phyloP scores from a whole-genome alignment of 2,329 filamentous ascomycete genomes.

The Sordariomycetes sp. region DNA sequence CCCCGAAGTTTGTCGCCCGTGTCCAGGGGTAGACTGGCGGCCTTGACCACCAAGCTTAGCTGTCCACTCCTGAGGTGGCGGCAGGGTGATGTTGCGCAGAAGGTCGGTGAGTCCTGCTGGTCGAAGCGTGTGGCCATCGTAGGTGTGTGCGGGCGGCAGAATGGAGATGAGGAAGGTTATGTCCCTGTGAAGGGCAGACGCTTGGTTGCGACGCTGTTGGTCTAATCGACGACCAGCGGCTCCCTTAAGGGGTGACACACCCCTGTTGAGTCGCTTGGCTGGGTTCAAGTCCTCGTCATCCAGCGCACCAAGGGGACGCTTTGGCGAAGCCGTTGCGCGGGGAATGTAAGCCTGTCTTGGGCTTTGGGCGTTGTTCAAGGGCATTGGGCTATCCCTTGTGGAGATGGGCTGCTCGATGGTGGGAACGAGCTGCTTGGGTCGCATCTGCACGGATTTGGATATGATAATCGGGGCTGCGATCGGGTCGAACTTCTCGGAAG shows the following conservation, averaged over 20 bases:
- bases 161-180: constrained; percentile 59
- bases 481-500: constrained; percentile 66
- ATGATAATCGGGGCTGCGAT: constrained; percentile 74
- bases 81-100: constrained; percentile 59
- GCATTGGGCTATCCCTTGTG: constrained; percentile 32
- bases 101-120: constrained; percentile 64
- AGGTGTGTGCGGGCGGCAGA: constrained; percentile 64
- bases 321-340: constrained; percentile 42
- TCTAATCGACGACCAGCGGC: constrained; percentile 79
- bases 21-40: constrained; percentile 21
- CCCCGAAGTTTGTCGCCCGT: constrained; percentile 30
- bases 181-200: constrained; percentile 63
- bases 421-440: constrained; percentile 47
- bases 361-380: constrained; percentile 26
- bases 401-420: constrained; percentile 42
- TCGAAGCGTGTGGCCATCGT: constrained; percentile 62
- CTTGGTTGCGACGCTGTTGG: constrained; percentile 58
- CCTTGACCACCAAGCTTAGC: constrained; percentile 26
- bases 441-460: constrained; percentile 70
- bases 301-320: constrained; percentile 49
- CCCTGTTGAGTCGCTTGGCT: constrained; percentile 78
- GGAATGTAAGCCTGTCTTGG: constrained; percentile 39
- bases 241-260: constrained; percentile 88
- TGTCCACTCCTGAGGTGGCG: constrained; percentile 50
- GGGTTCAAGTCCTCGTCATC: constrained; percentile 69